phyloP scores from a whole-genome alignment of 2,329 filamentous ascomycete species.

The Aspergillus quadricinctus region DNA sequence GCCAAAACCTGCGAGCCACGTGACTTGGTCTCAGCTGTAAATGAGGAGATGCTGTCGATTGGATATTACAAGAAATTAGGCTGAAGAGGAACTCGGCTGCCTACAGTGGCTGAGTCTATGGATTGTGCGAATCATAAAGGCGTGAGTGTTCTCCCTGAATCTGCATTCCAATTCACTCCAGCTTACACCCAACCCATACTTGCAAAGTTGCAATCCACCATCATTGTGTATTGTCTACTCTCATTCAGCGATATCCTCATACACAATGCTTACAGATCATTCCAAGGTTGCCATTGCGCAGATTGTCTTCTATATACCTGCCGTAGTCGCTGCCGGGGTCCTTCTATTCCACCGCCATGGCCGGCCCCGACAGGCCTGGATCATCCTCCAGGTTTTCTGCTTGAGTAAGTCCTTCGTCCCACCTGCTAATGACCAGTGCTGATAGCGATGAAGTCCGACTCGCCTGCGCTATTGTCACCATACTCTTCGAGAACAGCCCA shows the following conservation, averaged over 20 bases:
- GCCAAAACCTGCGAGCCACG: neutral
- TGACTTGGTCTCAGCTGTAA: neutral
- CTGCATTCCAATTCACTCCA: neutral
- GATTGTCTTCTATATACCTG: constrained; percentile 19
- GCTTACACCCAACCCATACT: no score
- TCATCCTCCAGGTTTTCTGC: constrained; percentile 17
- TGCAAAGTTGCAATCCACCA: no score
- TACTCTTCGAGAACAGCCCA: constrained; percentile 12
- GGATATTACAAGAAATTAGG: neutral
- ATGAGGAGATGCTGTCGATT: neutral
- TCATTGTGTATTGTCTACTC: neutral
- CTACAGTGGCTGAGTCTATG: neutral
- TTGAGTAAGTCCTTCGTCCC: constrained; percentile 8
- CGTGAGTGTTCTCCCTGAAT: neutral
- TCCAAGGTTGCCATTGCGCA: constrained; percentile 17
- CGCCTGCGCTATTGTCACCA: constrained; percentile 14
- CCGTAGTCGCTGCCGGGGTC: constrained; percentile 6
- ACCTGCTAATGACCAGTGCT: neutral
- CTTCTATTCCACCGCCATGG: constrained; percentile 14
- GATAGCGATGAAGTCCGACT: constrained; percentile 13
- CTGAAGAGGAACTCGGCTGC: neutral
- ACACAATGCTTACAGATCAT: constrained; percentile 15
- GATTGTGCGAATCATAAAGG: neutral
- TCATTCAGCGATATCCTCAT: neutral
- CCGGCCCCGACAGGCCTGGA: constrained; percentile 18